Percentiles rank a stretch among this genome's conserved stretches.
Conservation (phyloP, 2,329 filamentous ascomycete species). For the Sporothrix mexicana region DNA sequence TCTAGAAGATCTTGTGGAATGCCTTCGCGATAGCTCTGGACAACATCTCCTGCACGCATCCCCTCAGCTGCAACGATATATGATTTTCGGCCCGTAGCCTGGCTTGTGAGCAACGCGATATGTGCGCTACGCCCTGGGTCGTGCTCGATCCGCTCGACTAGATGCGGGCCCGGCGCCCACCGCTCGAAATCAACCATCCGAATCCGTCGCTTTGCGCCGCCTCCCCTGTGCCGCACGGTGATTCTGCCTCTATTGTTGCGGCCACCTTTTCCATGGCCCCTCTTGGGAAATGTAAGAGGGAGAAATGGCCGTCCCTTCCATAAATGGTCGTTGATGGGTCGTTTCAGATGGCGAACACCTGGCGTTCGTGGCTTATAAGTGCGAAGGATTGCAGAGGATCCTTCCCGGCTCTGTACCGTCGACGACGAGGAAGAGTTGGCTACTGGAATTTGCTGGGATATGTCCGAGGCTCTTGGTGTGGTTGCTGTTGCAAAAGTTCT, state of each 20-base stretch:
- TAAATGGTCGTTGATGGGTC: slow-evolving; percentile 93
- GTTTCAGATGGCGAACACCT: slow-evolving; percentile 86
- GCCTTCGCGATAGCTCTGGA: slow-evolving; percentile 89
- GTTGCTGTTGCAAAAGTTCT: slow-evolving; percentile 40
- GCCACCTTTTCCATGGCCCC: slow-evolving; percentile 90
- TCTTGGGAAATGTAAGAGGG: slow-evolving; percentile 86
- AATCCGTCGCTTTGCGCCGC: slow-evolving; percentile 90
- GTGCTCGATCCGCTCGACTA: slow-evolving; percentile 93
- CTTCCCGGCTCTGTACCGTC: slow-evolving; percentile 36
- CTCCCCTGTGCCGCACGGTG: slow-evolving; percentile 89
- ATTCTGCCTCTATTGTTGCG: slow-evolving; percentile 86
- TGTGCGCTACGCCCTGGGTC: slow-evolving; percentile 93
- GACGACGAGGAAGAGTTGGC: slow-evolving; percentile 13
- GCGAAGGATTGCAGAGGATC: slow-evolving; percentile 62
- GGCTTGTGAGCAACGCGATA: slow-evolving; percentile 81
- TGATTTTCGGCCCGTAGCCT: slow-evolving; percentile 75
- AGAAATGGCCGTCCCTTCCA: slow-evolving; percentile 90
- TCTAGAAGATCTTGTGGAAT: slow-evolving; percentile 86
- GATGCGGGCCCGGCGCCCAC: slow-evolving; percentile 76
- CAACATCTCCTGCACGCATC: slow-evolving; percentile 85
- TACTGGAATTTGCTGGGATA: slow-evolving; percentile 28
- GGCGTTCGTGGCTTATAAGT: slow-evolving; percentile 95
- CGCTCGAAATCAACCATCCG: slow-evolving; percentile 89
- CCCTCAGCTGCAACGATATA: slow-evolving; percentile 97
- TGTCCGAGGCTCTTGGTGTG: slow-evolving; percentile 17